Evolutionary conservation across 2,329 filamentous ascomycete genomes (phyloP).

Genomic region (Shiraia bambusicola): DNA sequence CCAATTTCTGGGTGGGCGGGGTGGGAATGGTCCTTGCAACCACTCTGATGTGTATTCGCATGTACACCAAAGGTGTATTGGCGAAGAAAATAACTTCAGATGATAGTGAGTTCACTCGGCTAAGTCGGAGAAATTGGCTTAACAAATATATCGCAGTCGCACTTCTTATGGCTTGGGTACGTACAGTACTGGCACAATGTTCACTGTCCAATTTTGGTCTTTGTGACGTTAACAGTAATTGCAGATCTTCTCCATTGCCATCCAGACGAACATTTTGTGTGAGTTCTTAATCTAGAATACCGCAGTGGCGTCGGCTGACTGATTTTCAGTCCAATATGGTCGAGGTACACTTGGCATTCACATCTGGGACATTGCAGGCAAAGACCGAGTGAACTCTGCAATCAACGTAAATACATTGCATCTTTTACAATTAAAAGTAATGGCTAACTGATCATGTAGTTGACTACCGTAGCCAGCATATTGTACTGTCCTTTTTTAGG

Average conservation of each 20-base stretch:
- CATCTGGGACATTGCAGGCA: constrained; percentile 21
- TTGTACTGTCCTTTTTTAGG: constrained; percentile 18
- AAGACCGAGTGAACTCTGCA: constrained; percentile 8
- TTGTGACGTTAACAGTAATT: background rate
- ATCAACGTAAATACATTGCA: constrained; percentile 7
- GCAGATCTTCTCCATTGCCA: constrained; percentile 11
- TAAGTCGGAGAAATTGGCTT: background rate
- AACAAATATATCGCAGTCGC: constrained; percentile 5
- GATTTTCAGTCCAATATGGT: constrained; percentile 10
- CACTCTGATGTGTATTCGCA: constrained; percentile 23
- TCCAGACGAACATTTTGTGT: constrained; percentile 14
- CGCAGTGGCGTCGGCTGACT: background rate
- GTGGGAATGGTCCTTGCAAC: constrained; percentile 24
- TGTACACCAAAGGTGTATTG: constrained; percentile 28
- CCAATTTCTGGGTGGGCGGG: constrained; percentile 20
- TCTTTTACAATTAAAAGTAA: background rate
- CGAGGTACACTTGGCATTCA: constrained; percentile 20
- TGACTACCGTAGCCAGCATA: constrained; percentile 10
- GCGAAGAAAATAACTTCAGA: constrained; percentile 25
- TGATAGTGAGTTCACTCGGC: constrained; percentile 21
- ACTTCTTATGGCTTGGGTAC: constrained; percentile 15
- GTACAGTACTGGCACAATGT: background rate
- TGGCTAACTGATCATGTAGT: constrained; percentile 4
- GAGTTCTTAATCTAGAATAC: background rate
- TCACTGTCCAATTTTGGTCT: background rate